A percentile compares a stretch with the other conserved stretches of the same genome.
Evolutionary conservation across 768 basidiomycete species (phyloP).

Genomic region (Chlorophyllum brunneum): DNA sequence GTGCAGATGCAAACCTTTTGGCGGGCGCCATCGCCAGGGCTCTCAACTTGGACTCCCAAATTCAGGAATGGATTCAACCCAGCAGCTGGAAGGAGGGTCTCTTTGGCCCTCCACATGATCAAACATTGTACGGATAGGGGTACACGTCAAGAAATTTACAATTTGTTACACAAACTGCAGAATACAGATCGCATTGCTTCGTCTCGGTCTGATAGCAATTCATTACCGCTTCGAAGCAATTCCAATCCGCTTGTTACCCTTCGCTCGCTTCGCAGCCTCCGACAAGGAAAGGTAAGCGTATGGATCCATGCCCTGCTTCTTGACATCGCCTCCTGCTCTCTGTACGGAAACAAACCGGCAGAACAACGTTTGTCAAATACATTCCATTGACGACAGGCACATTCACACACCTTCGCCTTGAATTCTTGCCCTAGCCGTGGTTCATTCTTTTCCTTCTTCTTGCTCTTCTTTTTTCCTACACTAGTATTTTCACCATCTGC

Average conservation of each 20-base stretch:
- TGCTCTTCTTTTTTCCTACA: constrained; percentile 46
- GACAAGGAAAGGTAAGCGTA: constrained; percentile 88
- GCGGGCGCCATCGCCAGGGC: constrained; percentile 51
- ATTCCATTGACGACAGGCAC: not conserved
- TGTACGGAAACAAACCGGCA: constrained; percentile 33
- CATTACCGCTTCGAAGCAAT: constrained; percentile 59
- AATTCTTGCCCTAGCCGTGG: constrained; percentile 77
- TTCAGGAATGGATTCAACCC: constrained; percentile 57
- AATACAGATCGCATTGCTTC: constrained; percentile 4
- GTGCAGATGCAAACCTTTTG: constrained; percentile 61
- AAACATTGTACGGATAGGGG: constrained; percentile 60
- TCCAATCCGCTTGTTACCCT: constrained; percentile 40
- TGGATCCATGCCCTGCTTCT: constrained; percentile 82
- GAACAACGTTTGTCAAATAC: not conserved
- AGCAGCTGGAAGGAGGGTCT: constrained; percentile 62
- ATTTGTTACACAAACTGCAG: constrained; percentile 10
- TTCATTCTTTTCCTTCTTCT: constrained; percentile 40
- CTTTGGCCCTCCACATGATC: constrained; percentile 72
- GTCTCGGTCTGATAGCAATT: constrained; percentile 7
- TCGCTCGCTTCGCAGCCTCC: constrained; percentile 72
- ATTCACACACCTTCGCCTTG: constrained; percentile 80
- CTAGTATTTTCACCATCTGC: constrained; percentile 56
- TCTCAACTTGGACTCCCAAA: constrained; percentile 31
- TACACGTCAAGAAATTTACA: not conserved
- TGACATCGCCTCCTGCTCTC: constrained; percentile 95